Conservation (phyloP, 1,139 yeast genomes). For the Groenewaldozyma sp. region DNA sequence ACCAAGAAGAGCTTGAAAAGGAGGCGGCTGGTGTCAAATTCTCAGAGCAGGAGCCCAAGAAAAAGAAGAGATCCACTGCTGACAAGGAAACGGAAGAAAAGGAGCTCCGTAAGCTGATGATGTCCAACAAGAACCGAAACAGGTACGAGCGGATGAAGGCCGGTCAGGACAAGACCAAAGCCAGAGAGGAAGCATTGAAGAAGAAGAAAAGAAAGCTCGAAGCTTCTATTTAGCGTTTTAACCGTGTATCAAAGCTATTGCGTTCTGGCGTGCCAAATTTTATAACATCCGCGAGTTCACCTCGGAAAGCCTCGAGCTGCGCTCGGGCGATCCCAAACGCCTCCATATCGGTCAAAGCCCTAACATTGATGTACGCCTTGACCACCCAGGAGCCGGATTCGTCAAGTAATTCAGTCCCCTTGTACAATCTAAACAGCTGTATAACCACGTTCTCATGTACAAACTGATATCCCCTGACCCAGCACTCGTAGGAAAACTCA, state of each 20-base stretch:
- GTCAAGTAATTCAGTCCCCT: conserved; percentile 36
- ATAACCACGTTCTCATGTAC: conserved; percentile 56
- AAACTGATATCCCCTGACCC: conserved; percentile 57
- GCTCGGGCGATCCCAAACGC: conserved; percentile 56
- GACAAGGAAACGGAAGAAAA: conserved; percentile 37
- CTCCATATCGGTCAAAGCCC: conserved; percentile 67
- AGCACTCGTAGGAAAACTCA: conserved; percentile 52
- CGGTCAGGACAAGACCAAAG: conserved; percentile 78
- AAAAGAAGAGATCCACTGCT: conserved; percentile 8
- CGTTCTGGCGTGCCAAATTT: conserved; percentile 69
- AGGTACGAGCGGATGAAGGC: conserved; percentile 93
- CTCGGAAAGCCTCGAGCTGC: conserved; percentile 52
- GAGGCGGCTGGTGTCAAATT: conserved; percentile 82
- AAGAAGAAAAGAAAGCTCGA: conserved; percentile 73
- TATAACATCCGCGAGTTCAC: conserved; percentile 56
- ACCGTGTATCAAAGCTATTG: conserved; percentile 68
- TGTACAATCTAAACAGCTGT: conserved; percentile 46
- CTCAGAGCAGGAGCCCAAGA: conserved; percentile 33
- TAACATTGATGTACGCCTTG: conserved; percentile 60
- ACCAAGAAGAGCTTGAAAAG: conserved; percentile 44
- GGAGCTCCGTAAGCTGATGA: conserved; percentile 89
- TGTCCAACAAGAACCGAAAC: conserved; percentile 93
- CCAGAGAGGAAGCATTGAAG: conserved; percentile 61
- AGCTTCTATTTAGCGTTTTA: conserved; percentile 44
- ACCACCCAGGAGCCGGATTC: conserved; percentile 50